Evolutionary conservation across 768 basidiomycete genomes (phyloP), one percentile per base, ranked within the genome.

Genomic region (Tephrocybe sp.): DNA sequence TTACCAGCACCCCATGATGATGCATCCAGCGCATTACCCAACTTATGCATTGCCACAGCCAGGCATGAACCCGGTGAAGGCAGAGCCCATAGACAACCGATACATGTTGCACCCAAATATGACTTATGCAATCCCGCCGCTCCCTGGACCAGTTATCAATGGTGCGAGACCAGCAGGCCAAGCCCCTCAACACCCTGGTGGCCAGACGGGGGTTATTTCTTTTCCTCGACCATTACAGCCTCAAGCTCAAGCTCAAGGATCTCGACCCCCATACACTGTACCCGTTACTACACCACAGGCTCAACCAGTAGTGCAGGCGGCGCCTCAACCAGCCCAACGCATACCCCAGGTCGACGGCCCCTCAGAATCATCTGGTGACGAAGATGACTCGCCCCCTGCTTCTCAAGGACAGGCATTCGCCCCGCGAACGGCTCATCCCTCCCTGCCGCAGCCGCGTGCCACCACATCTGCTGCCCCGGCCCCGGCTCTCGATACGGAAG

Each of bases 301-400:
- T 24, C 58, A 48, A 34, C 45, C 34, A 49, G 45, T 45, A 36
- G 26, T 26, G 26, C 32, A 52, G 7, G 42, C n/a, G 6, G 47
- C 51, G 15, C 24, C 54, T 12, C 59, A 55, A 32, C 45, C 45
- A 45, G 41, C 54, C 6, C 50, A 52, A 32, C 65, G 74, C 37
- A 90, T 93, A 55, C 90, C 90, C 0, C 90, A 93, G 61, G 82
- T 85, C 6, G 90, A 93, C 60, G 90, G 90, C 0, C 88, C 90
- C 1, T 87, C 88, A 2, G 83, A 78, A 38, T 88, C 86, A 0
- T 87, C 83, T 20, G 75, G 69, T 6, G 76, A 78, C 18, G 77
- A 78, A 36, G 84, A 85, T 20, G 76, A 85, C 9, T 79, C 85
- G 3, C 79, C 87, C 1, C 83, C 88, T 2, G 84, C 88, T 9